Conservation (phyloP, 163 green algal genomes). For the Trebouxia gelatinosa region DNA sequence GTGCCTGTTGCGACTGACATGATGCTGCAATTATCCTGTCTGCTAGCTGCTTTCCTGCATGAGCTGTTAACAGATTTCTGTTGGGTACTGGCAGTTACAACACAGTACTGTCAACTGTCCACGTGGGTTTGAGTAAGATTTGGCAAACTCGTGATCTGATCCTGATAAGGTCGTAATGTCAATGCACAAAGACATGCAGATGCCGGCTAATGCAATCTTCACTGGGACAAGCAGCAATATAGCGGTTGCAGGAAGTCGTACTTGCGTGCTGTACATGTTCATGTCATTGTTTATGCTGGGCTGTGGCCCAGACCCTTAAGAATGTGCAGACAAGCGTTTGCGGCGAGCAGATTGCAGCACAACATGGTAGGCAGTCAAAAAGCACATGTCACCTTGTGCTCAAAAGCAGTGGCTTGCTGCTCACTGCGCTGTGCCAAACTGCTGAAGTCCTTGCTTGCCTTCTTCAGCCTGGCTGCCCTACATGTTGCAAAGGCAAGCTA, state of each 20-base stretch:
- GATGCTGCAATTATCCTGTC: no score
- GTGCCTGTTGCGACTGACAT: no score
- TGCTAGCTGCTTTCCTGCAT: no score
- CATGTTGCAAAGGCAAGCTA: not conserved
- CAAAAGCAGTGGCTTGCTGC: constrained; percentile 23
- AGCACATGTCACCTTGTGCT: constrained; percentile 13
- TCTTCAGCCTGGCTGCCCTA: not conserved
- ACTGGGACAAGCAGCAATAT: not conserved
- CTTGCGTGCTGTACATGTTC: not conserved
- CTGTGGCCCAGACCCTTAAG: not conserved
- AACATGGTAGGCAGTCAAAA: no score
- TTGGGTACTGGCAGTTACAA: no score
- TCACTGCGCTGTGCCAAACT: constrained; percentile 12
- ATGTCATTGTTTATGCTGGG: not conserved
- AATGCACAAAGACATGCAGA: no score
- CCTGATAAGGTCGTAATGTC: no score
- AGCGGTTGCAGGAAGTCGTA: not conserved
- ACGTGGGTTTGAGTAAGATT: no score
- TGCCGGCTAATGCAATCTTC: no score
- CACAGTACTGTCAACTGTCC: no score
- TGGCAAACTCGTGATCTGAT: no score
- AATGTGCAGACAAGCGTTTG: not conserved
- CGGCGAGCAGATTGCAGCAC: not conserved
- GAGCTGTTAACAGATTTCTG: no score
- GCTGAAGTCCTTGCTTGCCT: constrained; percentile 23